A percentile compares a stretch with the other conserved stretches of the same genome.
Conservation (phyloP, 768 basidiomycete species). For the Lactarius deliciosus region DNA sequence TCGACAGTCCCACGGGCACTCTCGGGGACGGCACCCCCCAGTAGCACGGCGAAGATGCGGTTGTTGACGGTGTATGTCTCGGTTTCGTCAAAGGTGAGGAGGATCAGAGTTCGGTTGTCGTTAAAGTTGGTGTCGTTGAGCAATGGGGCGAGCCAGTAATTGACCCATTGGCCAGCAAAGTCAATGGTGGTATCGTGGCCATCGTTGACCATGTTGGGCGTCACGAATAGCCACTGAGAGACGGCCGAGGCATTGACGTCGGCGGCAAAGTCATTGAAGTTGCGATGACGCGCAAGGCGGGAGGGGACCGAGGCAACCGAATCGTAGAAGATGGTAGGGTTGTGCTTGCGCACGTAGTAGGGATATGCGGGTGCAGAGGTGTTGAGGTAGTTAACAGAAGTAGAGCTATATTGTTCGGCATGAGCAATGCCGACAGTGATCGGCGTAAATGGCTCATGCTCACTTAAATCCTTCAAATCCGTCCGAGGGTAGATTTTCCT, state of each 20-base stretch:
- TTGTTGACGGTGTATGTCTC: slow-evolving; percentile 46
- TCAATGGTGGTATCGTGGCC: slow-evolving; percentile 58
- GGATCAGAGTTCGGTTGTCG: slow-evolving; percentile 51
- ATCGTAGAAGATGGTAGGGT: too few species aligned
- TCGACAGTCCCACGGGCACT: slow-evolving; percentile 47
- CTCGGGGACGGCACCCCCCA: slow-evolving; percentile 48
- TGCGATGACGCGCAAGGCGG: too few species aligned
- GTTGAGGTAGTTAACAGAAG: slow-evolving; percentile 42
- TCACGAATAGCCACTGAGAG: slow-evolving; percentile 62
- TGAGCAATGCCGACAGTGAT: not conserved
- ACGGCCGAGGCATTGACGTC: slow-evolving; percentile 41
- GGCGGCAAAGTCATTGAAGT: too few species aligned
- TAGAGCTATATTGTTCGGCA: slow-evolving; percentile 34
- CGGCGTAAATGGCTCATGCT: not conserved
- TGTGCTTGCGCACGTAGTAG: slow-evolving; percentile 39
- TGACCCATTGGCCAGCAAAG: slow-evolving; percentile 47
- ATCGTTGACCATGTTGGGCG: slow-evolving; percentile 60
- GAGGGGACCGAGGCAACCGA: too few species aligned
- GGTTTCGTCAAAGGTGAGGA: slow-evolving; percentile 65
- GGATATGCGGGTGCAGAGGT: slow-evolving; percentile 39
- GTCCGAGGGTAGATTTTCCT: slow-evolving; percentile 56
- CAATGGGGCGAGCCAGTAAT: slow-evolving; percentile 52
- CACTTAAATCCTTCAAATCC: slow-evolving; percentile 39
- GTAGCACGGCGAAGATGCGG: slow-evolving; percentile 44
- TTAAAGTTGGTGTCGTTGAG: slow-evolving; percentile 55